These are phyloP conservation scores for Davidsoniella neocaledoniae DNA, from an alignment of 2,329 filamentous ascomycete genomes.

Conservation along the genomic window DNA sequence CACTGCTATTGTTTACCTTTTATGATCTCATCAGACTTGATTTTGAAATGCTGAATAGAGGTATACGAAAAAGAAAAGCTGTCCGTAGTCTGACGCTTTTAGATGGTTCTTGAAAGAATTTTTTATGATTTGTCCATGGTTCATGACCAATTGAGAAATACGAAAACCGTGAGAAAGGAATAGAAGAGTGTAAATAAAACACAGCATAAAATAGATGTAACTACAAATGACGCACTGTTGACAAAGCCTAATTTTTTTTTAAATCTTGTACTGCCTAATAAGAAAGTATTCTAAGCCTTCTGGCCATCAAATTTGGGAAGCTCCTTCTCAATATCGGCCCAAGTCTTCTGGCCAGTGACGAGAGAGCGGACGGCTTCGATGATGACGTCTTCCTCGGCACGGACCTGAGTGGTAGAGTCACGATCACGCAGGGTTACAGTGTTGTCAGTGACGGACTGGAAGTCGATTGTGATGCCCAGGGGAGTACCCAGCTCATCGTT, in stretches of 20 bases:
- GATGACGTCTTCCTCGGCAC: conserved; percentile 58
- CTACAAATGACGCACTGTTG: no score
- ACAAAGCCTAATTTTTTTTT: no score
- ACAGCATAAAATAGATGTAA: not conserved
- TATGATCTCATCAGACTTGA: no score
- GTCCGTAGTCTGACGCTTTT: no score
- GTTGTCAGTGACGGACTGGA: conserved; percentile 70
- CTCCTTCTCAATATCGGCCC: conserved; percentile 55
- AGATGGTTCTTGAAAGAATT: no score
- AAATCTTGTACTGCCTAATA: not conserved
- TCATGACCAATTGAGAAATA: no score
- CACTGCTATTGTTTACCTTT: no score
- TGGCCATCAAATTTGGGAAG: conserved; percentile 76
- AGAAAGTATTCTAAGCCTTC: conserved; percentile 23
- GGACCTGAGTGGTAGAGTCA: conserved; percentile 70
- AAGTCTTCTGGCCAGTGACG: conserved; percentile 29
- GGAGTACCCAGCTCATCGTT: conserved; percentile 86
- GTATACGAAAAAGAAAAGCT: no score
- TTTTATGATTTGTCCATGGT: no score
- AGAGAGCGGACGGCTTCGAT: conserved; percentile 44
- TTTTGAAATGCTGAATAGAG: no score
- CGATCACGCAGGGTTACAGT: conserved; percentile 70
- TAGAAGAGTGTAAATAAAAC: not conserved
- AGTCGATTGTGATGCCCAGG: conserved; percentile 76
- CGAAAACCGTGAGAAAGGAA: no score